A percentile compares a stretch with the other conserved stretches of the same genome.
These are phyloP conservation scores for Syzygium syzygioides DNA, from an alignment of 441 rosid genomes.

Conservation along the genomic window DNA sequence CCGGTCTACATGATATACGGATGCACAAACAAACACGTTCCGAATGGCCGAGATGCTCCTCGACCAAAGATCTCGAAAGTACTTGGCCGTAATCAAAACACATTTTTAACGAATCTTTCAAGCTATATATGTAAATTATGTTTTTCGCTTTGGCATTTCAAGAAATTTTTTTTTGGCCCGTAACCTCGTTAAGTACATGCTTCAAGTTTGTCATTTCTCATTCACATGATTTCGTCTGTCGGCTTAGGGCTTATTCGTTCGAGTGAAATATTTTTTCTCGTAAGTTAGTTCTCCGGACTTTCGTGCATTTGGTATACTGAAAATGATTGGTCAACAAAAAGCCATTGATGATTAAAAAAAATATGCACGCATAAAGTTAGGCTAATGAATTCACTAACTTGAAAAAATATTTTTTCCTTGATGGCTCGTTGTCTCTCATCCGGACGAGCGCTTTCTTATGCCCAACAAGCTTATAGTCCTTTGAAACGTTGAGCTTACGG, in stretches of 20 bases:
- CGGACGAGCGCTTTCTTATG: too few relatives aligned
- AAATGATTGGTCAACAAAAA: accelerated
- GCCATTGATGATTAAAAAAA: neutral
- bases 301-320: accelerated
- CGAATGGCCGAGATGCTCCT: neutral
- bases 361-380: neutral
- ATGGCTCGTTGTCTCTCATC: too few relatives aligned
- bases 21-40: neutral
- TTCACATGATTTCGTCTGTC: neutral
- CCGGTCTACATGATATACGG: neutral
- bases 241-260: too few relatives aligned
- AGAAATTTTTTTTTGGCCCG: neutral
- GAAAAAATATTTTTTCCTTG: accelerated
- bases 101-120: too few relatives aligned
- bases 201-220: neutral
- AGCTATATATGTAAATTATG: neutral
- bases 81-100: neutral
- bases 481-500: too few relatives aligned
- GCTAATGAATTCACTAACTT: neutral
- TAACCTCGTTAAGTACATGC: too few relatives aligned
- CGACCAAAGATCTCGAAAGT: neutral
- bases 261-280: neutral
- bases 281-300: neutral
- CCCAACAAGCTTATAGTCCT: too few relatives aligned
- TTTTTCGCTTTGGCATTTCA: neutral